Evolutionary conservation across 495 filamentous ascomycete species (phyloP), one percentile per base, ranked within the genome.

Genomic region (Glutinoglossum americanum): DNA sequence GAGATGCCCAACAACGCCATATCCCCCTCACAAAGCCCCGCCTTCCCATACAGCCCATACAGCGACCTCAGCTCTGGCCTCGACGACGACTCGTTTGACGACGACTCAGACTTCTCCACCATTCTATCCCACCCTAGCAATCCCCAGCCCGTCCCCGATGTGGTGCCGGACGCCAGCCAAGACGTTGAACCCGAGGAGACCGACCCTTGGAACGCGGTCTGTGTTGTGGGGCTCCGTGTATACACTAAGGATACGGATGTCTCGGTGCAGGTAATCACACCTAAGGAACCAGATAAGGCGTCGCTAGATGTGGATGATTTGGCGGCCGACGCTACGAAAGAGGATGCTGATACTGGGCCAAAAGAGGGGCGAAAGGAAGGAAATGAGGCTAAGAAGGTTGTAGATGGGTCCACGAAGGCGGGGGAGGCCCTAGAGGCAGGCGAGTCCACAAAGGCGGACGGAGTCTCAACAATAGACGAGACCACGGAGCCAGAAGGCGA

Each of bases 131-230:
- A 11, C 9, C 7, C 21, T 25, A n/a, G 15, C 21, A 51, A 25
- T n/a, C 6, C 21, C 26, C 1, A 3, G 3, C 8, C 47, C 13
- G 39, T 15, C 32, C 32, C 13, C 1, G 37, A 41, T 2, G 30
- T 33, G 5, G 55, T 27, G 35, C 25, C 28, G 4, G 55, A 41
- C 10, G 6, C 2, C 3, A 4, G 4, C 55, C 21, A 35, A 54
- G 28, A 26, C 28, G 35, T 6, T 11, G 39, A 57, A 55, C 3
- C 63, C 10, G 61, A 61, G 7, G 62, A 65, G 23, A 72, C 72
- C 51, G 77, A 89, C 53, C 83, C 85, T 0, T 94, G 88, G 88
- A 92, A 93, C 66, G 87, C 88, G 0, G 79, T 90, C 0, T 86
- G 79, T 47, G 84, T 89, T 1, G 77, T 92, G 0, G 87, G 87